Evolutionary conservation across 2,329 filamentous ascomycete genomes (phyloP).

Genomic region (Diaporthe humulicola): DNA sequence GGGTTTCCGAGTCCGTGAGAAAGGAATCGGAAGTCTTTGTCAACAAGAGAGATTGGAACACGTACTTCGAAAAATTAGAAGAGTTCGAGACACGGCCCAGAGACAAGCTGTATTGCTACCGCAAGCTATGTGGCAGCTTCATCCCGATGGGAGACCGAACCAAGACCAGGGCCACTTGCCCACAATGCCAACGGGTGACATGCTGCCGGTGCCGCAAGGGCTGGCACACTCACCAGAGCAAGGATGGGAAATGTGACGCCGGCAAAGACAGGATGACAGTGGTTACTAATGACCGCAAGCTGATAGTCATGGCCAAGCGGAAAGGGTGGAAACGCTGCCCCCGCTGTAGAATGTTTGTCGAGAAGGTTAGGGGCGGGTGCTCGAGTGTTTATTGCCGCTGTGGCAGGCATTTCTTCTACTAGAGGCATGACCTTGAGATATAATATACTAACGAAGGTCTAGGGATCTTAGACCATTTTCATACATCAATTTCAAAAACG

Average conservation of each 20-base stretch:
- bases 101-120: slow-evolving; percentile 26
- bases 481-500: not conserved
- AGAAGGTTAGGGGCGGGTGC: slow-evolving; percentile 28
- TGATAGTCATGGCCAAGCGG: slow-evolving; percentile 17
- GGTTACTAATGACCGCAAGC: slow-evolving; percentile 21
- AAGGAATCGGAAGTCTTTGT: slow-evolving; percentile 7
- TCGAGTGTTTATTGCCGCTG: slow-evolving; percentile 28
- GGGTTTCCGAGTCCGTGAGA: slow-evolving; percentile 15
- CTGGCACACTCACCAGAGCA: not conserved
- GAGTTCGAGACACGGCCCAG: slow-evolving; percentile 15
- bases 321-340: slow-evolving; percentile 33
- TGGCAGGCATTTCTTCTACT: slow-evolving; percentile 31
- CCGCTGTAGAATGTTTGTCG: slow-evolving; percentile 15
- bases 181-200: not conserved
- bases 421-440: not conserved
- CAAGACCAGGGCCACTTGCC: not conserved
- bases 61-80: not conserved
- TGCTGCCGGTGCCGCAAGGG: slow-evolving; percentile 24
- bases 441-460: not conserved
- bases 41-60: slow-evolving; percentile 8
- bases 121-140: slow-evolving; percentile 12
- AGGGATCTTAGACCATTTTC: not conserved
- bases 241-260: slow-evolving; percentile 1
- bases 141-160: not conserved
- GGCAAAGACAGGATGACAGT: slow-evolving; percentile 20